Conservation (phyloP, 2,329 filamentous ascomycete genomes). For the Aureobasidium sp. region DNA sequence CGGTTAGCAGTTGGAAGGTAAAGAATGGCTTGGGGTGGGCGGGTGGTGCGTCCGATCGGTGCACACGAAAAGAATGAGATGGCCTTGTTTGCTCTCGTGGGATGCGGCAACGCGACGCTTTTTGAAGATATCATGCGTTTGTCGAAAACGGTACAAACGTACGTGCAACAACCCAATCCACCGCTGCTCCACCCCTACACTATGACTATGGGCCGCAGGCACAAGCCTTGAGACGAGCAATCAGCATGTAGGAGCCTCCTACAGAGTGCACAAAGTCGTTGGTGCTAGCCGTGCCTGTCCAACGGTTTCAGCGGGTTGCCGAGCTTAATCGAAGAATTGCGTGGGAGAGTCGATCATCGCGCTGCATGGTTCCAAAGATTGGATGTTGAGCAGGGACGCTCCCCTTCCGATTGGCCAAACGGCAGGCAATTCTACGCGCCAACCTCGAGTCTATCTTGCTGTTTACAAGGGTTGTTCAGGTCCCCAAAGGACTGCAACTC, state of each 20-base stretch:
- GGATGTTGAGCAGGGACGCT: not conserved
- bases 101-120: slow-evolving; percentile 2
- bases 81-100: not conserved
- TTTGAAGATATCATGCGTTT: slow-evolving; percentile 8
- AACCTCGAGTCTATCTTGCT: slow-evolving; percentile 1
- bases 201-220: not conserved
- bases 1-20: slow-evolving; percentile 7
- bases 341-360: slow-evolving; percentile 7
- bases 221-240: not conserved
- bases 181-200: slow-evolving; percentile 2
- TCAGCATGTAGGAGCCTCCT: slow-evolving; percentile 5
- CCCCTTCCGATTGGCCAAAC: not conserved
- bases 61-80: slow-evolving; percentile 2
- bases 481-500: not conserved
- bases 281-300: not conserved
- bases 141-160: slow-evolving; percentile 9
- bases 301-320: not conserved
- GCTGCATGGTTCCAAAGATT: not conserved
- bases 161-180: not conserved
- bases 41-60: not conserved
- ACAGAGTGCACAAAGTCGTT: slow-evolving; percentile 6
- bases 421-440: not conserved
- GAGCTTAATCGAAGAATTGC: slow-evolving; percentile 1
- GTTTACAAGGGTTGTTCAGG: not conserved
- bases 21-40: not conserved